These are phyloP conservation scores for Oryza coarctata DNA, from an alignment of 176 grass and related monocot species.

Conservation along the genomic window DNA sequence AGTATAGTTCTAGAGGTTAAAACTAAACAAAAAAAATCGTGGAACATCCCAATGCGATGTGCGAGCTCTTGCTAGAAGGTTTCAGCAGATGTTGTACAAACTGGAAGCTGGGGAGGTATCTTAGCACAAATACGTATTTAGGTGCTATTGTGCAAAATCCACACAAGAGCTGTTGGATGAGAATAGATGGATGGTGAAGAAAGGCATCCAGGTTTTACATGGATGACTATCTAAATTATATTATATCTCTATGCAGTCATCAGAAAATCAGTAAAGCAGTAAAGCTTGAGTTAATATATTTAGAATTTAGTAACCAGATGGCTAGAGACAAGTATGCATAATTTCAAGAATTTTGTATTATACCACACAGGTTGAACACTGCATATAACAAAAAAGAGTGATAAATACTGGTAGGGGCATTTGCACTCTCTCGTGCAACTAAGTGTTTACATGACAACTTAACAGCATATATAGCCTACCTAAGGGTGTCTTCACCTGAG, in stretches of 20 bases:
- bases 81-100: background rate
- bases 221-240: conserved; percentile 5
- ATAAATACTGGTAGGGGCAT: conserved; percentile 13
- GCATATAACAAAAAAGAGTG: background rate
- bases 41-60: conserved; percentile 11
- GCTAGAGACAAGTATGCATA: background rate
- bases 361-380: background rate
- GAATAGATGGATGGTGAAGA: background rate
- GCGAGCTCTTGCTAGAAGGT: conserved; percentile 17
- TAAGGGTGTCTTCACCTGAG: background rate
- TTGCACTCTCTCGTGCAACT: background rate
- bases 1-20: background rate
- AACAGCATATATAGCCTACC: background rate
- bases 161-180: background rate
- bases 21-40: conserved; percentile 7
- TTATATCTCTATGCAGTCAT: background rate
- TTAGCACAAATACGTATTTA: background rate
- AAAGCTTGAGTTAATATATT: background rate
- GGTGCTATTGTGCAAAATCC: background rate
- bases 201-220: background rate
- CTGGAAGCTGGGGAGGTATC: conserved; percentile 8
- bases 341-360: background rate
- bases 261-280: background rate
- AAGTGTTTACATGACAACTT: background rate
- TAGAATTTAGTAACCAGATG: background rate